Conservation (phyloP, 805 yeast species). For the Ogataea angusta region DNA sequence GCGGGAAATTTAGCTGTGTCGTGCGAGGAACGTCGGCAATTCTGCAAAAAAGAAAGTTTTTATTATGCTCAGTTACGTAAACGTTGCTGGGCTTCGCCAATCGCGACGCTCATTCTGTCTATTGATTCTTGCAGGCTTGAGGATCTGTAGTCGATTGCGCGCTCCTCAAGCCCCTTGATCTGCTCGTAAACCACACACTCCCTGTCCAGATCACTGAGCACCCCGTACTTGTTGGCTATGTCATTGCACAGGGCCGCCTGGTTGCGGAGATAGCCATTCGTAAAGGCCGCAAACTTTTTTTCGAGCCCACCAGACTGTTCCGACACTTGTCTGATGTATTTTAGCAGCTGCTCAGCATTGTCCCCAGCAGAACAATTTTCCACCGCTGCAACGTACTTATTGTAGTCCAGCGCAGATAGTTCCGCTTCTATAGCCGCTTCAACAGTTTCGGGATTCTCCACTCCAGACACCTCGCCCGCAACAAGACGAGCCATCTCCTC, state of each 20-base stretch:
- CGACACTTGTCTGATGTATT: slow-evolving; percentile 14
- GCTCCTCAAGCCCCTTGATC: slow-evolving; percentile 10
- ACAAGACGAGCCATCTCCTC: slow-evolving; percentile 4
- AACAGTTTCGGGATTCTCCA: not conserved
- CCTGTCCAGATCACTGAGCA: slow-evolving; percentile 10
- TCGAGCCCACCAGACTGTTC: slow-evolving; percentile 30
- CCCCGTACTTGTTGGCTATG: slow-evolving; percentile 8
- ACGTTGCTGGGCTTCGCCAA: slow-evolving; percentile 10
- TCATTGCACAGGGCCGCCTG: slow-evolving; percentile 10
- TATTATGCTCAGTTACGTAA: not conserved
- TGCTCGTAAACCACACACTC: slow-evolving; percentile 10
- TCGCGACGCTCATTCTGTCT: slow-evolving; percentile 10
- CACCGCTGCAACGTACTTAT: slow-evolving; percentile 8
- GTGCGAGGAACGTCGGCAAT: slow-evolving; percentile 1
- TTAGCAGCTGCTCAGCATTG: slow-evolving; percentile 14
- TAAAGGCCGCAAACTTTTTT: slow-evolving; percentile 25
- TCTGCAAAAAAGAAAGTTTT: not conserved
- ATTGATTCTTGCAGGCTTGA: slow-evolving; percentile 10
- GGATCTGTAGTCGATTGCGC: slow-evolving; percentile 10
- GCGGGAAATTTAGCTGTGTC: not conserved
- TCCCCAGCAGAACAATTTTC: slow-evolving; percentile 11
- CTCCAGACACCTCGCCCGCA: not conserved
- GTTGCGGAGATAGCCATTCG: slow-evolving; percentile 36
- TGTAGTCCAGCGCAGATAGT: slow-evolving; percentile 1
- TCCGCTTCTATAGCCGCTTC: slow-evolving; percentile 7